Base-by-base conservation (phyloP, 106 monocot genomes). In the Xerophyta viscosa region DNA sequence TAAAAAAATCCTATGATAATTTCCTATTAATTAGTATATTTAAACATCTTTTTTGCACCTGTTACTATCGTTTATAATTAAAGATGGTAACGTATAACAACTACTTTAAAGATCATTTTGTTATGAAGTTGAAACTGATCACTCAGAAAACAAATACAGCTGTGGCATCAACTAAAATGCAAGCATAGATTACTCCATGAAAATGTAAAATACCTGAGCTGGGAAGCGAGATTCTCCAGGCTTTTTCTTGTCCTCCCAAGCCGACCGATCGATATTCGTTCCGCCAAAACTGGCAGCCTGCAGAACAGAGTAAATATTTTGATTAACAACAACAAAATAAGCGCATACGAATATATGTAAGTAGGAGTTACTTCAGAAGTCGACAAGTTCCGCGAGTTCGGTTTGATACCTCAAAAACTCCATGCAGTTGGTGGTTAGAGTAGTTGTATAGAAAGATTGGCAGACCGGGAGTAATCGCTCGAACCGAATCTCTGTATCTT, bases 271-370 rank as follows among this genome's bases (percentile, higher is more conserved):
- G 4, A 98, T 98, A 73, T 98, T 89, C 18, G 96, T 71, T 46
- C 96, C 96, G 28, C 96, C 96, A 69, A 98, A 98, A 62, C 89
- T 98, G 12, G 89, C 75, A 57, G 96, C 96, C 96, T 98, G 25
- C 8, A 49, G 7, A 42, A 7, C 10, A 1, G 13, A 39, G 13
- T 12, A 12, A 7, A 15, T 15, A 39, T 39, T 3, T 39, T 7
- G 1, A 39, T 1, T 3, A 39, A 12, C 6, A 39, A 15, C 10
- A 39, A 8, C 13, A 39, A 12, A 2, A 39, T 39, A 39, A 2
- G 15, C 1, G 15, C 39, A 39, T 3, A 39, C 39, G 15, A 12
- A 39, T 39, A 39, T 39, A 15, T 3, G 39, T 15, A 39, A 7
- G 3, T 39, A 39, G n/a, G n/a, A n/a, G n/a, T n/a, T n/a, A n/a